These are phyloP conservation scores for Lupinus albus DNA, from an alignment of 306 rosid species.

Conservation along the genomic window DNA sequence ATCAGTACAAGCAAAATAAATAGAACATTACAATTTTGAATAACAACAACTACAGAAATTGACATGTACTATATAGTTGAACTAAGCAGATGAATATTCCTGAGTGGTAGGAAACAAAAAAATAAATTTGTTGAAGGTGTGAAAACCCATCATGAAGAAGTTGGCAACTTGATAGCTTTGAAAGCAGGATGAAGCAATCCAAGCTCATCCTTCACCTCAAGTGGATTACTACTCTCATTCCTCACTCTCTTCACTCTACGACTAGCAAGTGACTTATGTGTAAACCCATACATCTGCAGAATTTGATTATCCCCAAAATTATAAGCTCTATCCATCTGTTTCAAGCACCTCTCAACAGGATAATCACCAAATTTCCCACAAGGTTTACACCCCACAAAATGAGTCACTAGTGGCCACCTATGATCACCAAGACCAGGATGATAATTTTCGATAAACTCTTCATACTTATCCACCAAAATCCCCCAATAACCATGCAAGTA, in stretches of 20 bases:
- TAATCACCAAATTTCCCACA: constrained; percentile 83
- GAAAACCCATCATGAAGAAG: constrained; percentile 28
- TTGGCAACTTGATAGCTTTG: constrained; percentile 60
- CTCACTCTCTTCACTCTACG: constrained; percentile 64
- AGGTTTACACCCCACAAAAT: constrained; percentile 80
- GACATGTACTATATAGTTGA: constrained; percentile 24
- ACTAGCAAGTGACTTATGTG: constrained; percentile 58
- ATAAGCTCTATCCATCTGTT: constrained; percentile 71
- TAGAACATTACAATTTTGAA: constrained; percentile 34
- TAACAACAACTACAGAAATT: constrained; percentile 38
- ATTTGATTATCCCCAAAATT: constrained; percentile 78
- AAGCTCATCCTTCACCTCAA: constrained; percentile 66
- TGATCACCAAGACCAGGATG: constrained; percentile 78
- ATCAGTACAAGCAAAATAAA: constrained; percentile 32
- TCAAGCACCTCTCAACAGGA: constrained; percentile 69
- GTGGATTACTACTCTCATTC: constrained; percentile 60
- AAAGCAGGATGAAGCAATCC: constrained; percentile 71
- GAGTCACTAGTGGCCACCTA: constrained; percentile 82
- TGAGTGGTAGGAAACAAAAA: background rate
- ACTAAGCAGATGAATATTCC: background rate
- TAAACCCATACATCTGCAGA: constrained; percentile 69
- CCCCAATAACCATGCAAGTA: constrained; percentile 78
- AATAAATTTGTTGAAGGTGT: constrained; percentile 4
- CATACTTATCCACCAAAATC: constrained; percentile 66
- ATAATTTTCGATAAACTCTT: constrained; percentile 64